A percentile compares a stretch with the other conserved stretches of the same genome.
Evolutionary conservation across 805 yeast species (phyloP).

Genomic region (Nakazawaea wyomingensis): DNA sequence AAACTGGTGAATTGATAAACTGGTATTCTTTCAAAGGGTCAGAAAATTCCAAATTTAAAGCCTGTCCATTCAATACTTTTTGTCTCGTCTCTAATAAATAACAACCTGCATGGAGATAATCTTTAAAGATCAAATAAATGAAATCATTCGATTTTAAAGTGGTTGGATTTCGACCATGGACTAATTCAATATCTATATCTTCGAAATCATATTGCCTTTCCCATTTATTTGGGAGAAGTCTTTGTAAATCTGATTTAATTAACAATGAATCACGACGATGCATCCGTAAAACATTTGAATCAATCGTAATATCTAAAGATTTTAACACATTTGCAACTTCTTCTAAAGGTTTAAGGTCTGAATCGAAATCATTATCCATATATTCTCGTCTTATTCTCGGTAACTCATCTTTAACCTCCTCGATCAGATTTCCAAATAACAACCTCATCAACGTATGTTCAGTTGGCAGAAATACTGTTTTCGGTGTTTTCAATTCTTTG

Average conservation of each 20-base stretch:
- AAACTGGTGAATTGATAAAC: slow-evolving; percentile 17
- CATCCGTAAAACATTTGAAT: slow-evolving; percentile 32
- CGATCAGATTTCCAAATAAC: slow-evolving; percentile 15
- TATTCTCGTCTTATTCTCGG: background rate
- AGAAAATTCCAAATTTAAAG: slow-evolving; percentile 41
- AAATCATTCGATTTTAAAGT: slow-evolving; percentile 40
- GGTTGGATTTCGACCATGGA: slow-evolving; percentile 44
- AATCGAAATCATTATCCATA: slow-evolving; percentile 3
- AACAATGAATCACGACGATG: slow-evolving; percentile 34
- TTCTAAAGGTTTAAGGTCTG: background rate
- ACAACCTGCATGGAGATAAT: slow-evolving; percentile 42
- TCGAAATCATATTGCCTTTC: slow-evolving; percentile 26
- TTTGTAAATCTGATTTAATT: slow-evolving; percentile 32
- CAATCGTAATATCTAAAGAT: background rate
- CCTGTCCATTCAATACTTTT: slow-evolving; percentile 46
- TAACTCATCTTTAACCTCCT: slow-evolving; percentile 21
- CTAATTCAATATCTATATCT: slow-evolving; percentile 29
- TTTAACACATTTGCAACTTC: slow-evolving; percentile 9
- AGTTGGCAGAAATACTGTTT: background rate
- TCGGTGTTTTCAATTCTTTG: background rate
- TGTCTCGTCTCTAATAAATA: slow-evolving; percentile 46
- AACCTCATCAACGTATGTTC: slow-evolving; percentile 9
- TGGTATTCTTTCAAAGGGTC: slow-evolving; percentile 20
- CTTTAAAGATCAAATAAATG: slow-evolving; percentile 49
- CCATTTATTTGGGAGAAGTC: slow-evolving; percentile 31